These are phyloP conservation scores for Nicotiana rustica DNA, from an alignment of 305 asterid genomes.

Conservation along the genomic window DNA sequence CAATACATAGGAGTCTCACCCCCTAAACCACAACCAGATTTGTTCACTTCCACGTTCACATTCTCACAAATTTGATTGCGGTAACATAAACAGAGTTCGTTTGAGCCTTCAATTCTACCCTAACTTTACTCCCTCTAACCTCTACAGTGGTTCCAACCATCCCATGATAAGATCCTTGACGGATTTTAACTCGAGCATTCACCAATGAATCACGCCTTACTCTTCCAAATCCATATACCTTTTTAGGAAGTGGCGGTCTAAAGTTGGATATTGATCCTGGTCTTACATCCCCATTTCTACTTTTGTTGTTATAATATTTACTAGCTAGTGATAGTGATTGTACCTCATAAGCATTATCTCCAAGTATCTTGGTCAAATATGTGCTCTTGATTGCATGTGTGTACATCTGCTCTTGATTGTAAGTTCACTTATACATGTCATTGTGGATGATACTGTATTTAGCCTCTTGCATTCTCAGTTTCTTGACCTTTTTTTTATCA, in stretches of 20 bases:
- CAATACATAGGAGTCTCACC: not conserved
- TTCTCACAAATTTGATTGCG: not conserved
- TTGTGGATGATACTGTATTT: no score
- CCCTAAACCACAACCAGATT: not conserved
- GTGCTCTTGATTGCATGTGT: conserved; percentile 28
- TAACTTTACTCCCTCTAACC: conserved; percentile 72
- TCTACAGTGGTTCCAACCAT: conserved; percentile 83
- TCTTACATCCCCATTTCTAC: not conserved
- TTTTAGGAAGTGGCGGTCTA: conserved; percentile 67
- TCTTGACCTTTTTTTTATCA: no score
- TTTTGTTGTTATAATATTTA: not conserved
- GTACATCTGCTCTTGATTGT: no score
- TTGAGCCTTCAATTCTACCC: conserved; percentile 90
- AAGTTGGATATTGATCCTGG: not conserved
- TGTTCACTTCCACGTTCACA: not conserved
- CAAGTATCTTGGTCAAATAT: conserved; percentile 84
- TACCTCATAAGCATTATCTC: conserved; percentile 89
- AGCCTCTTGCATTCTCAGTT: no score
- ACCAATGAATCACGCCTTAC: conserved; percentile 68
- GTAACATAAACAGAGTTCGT: conserved; percentile 49
- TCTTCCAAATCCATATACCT: conserved; percentile 81
- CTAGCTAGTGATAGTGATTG: not conserved
- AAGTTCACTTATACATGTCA: no score
- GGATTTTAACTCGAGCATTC: conserved; percentile 73
- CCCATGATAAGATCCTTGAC: conserved; percentile 82